Evolutionary conservation across 2,329 filamentous ascomycete species (phyloP).

Genomic region (Talaromyces sp.): DNA sequence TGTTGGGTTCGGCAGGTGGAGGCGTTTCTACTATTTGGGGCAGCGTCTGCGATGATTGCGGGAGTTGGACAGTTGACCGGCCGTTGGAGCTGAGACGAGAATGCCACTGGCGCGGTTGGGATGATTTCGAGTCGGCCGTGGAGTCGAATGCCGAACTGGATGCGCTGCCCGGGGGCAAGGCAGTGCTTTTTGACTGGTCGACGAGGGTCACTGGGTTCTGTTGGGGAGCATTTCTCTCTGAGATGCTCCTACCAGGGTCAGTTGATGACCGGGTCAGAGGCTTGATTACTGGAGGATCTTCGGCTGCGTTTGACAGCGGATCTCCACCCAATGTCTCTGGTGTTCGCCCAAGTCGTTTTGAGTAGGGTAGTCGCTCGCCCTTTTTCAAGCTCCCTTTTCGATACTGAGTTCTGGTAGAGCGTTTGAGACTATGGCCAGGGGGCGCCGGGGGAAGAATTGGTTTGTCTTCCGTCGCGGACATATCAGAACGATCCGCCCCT

Average conservation of each 20-base stretch:
- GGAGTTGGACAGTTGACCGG: conserved; percentile 49
- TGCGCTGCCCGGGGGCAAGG: conserved; percentile 16
- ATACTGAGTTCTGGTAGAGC: conserved; percentile 90
- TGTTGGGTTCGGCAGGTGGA: conserved; percentile 25
- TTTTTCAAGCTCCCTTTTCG: conserved; percentile 80
- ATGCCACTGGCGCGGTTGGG: conserved; percentile 48
- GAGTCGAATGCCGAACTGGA: conserved; percentile 25
- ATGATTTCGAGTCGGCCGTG: conserved; percentile 27
- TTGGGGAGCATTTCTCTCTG: conserved; percentile 6
- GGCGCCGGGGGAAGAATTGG: conserved; percentile 76
- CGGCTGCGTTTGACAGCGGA: conserved; percentile 33
- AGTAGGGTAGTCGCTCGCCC: conserved; percentile 69
- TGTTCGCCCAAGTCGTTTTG: conserved; percentile 64
- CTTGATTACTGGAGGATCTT: conserved; percentile 27
- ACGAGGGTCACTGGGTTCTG: background rate
- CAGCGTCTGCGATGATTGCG: conserved; percentile 44
- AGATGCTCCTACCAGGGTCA: conserved; percentile 27
- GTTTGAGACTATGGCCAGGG: conserved; percentile 72
- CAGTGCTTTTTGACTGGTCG: conserved; percentile 2
- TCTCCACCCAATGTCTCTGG: conserved; percentile 59
- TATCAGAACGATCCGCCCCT: conserved; percentile 42
- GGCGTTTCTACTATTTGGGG: conserved; percentile 63
- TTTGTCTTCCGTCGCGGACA: conserved; percentile 61
- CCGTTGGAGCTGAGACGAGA: conserved; percentile 55
- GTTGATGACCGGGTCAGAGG: conserved; percentile 32